A percentile compares a stretch with the other conserved stretches of the same genome.
Evolutionary conservation across 176 grass and related monocot species (phyloP).

Genomic region (Triticum timopheevii): DNA sequence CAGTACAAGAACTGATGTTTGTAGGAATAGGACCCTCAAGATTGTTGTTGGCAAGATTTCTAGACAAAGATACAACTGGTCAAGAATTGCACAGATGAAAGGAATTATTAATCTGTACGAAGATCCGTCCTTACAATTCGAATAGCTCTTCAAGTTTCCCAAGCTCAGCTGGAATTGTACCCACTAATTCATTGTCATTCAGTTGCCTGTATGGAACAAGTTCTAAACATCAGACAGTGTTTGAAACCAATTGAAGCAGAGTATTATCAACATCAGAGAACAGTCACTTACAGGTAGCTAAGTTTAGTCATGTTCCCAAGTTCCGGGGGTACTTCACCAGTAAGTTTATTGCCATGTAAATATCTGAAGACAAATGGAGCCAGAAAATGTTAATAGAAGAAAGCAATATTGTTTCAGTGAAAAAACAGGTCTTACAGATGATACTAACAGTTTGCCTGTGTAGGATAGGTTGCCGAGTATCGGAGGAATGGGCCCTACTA

Average conservation of each 20-base stretch:
- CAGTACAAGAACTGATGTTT: slow-evolving; percentile 91
- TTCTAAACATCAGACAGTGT: neutral
- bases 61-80: slow-evolving; percentile 29
- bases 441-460: slow-evolving; percentile 98
- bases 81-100: slow-evolving; percentile 14
- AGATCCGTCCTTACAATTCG: slow-evolving; percentile 67
- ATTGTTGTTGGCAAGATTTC: slow-evolving; percentile 96
- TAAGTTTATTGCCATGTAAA: slow-evolving; percentile 94
- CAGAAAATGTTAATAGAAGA: neutral
- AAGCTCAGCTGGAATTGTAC: slow-evolving; percentile 91
- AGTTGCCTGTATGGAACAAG: slow-evolving; percentile 63
- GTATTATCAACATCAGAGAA: slow-evolving; percentile 10
- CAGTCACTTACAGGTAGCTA: slow-evolving; percentile 83
- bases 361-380: slow-evolving; percentile 50
- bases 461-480: slow-evolving; percentile 97
- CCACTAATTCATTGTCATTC: slow-evolving; percentile 89
- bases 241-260: neutral
- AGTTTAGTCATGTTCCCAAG: slow-evolving; percentile 97
- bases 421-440: neutral
- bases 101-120: neutral
- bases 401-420: neutral
- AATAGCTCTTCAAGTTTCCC: slow-evolving; percentile 97
- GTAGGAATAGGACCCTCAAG: slow-evolving; percentile 83
- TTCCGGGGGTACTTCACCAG: slow-evolving; percentile 78
- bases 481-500: slow-evolving; percentile 83